Evolutionary conservation across 2,329 filamentous ascomycete genomes (phyloP), one percentile per base, ranked within the genome.

Genomic region (Aureobasidium sp.): DNA sequence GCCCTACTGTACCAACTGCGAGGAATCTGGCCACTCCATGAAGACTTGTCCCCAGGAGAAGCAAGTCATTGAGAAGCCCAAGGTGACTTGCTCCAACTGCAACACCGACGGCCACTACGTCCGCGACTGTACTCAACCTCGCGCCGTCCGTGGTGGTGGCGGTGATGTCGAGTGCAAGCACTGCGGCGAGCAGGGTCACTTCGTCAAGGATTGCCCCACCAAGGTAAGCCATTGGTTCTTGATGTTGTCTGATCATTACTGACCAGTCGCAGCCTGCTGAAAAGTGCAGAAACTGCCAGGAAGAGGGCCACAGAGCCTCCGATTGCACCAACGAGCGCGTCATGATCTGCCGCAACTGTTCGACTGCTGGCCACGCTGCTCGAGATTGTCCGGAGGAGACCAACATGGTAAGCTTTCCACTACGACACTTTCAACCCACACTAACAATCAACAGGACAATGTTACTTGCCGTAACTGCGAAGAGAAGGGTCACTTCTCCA

Each of bases 361-460:
- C 49, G 21, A 25, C 60, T 30, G 36, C 62, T 21, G 64, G 64
- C 15, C 83, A 86, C 65, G 74, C 83, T 66, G 76, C 82, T 61
- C 79, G 81, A 39, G 84, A 88, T 61, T 91, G 88, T 65, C 83
- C 84, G 1, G 74, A 81, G 3, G 62, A 74, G 32, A 84, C 81
- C 70, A 68, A 69, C 61, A 62, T 58, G 41, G 52, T 34, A 30
- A 42, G 25, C 25, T 21, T 29, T 29, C 3, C 25, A 16, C 8
- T 3, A 3, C 5, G 6, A 8, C 13, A 30, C 25, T 29, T 16
- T 7, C 8, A 5, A 15, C 3, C 11, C 25, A 16, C 11, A 16
- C 27, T 47, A 11, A 47, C 27, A 29, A 13, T 16, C 4, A 30
- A 39, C 13, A 62, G 44, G 67, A 66, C 60, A 70, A 67, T 21